These are phyloP conservation scores for Opeltia flavorubescens DNA, from an alignment of 495 filamentous ascomycete genomes.

Conservation along the genomic window DNA sequence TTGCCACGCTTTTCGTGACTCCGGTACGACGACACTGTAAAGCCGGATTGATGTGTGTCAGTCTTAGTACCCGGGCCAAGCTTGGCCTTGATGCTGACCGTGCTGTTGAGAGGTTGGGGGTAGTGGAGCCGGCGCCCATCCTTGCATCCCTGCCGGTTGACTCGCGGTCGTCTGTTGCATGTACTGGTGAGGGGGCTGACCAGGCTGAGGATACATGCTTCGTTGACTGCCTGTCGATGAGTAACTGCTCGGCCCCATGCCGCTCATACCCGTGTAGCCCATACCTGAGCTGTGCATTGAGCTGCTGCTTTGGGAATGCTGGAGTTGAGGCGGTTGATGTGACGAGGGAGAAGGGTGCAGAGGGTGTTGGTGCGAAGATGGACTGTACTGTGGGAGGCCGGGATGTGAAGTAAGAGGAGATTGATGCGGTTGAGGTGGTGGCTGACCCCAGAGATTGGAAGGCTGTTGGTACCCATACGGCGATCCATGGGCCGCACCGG, in stretches of 20 bases:
- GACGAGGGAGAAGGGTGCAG: conserved; percentile 29
- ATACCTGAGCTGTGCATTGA: conserved; percentile 43
- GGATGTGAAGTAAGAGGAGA: conserved; percentile 33
- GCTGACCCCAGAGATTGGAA: conserved; percentile 36
- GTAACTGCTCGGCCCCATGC: conserved; percentile 14
- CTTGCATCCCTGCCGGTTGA: conserved; percentile 32
- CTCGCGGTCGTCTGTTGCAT: conserved; percentile 29
- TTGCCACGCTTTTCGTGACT: too few species aligned
- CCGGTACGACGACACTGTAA: too few species aligned
- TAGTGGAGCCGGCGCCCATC: conserved; percentile 27
- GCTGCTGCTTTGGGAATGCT: conserved; percentile 43
- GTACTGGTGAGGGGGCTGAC: conserved; percentile 47
- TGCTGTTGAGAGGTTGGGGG: conserved; percentile 7
- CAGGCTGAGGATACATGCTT: conserved; percentile 38
- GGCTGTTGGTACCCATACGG: conserved; percentile 35
- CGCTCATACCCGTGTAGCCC: conserved; percentile 25
- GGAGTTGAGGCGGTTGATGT: conserved; percentile 36
- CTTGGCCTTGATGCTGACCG: conserved; percentile 3
- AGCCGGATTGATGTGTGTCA: too few species aligned
- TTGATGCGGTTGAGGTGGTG: conserved; percentile 39
- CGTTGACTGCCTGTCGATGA: conserved; percentile 23
- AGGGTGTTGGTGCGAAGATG: conserved; percentile 31
- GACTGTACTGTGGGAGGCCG: conserved; percentile 34
- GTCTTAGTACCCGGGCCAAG: conserved; percentile 1
- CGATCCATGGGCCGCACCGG: conserved; percentile 24